These are phyloP conservation scores for Eragrostis tef DNA, from an alignment of 202 grass and related monocot species.

Conservation along the genomic window DNA sequence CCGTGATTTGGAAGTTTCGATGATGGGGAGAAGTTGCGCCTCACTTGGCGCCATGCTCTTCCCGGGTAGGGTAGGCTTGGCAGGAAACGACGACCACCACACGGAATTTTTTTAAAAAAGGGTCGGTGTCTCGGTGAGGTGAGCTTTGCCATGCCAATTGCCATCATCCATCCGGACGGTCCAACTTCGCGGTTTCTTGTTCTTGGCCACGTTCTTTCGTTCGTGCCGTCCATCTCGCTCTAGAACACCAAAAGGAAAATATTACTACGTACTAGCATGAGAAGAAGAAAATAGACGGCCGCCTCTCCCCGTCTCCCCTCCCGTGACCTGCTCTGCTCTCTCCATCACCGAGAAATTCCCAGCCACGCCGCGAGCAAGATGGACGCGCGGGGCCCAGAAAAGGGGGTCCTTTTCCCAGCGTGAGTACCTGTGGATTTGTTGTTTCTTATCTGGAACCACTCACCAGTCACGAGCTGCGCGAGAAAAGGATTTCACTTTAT, in stretches of 20 bases:
- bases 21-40: neutral
- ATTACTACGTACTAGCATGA: too few relatives aligned
- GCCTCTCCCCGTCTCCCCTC: too few relatives aligned
- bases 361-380: neutral
- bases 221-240: neutral
- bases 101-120: neutral
- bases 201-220: constrained; percentile 5
- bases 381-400: neutral
- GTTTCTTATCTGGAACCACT: neutral
- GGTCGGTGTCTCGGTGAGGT: too few relatives aligned
- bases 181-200: neutral
- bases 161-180: too few relatives aligned
- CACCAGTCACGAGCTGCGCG: neutral
- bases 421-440: neutral
- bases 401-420: neutral
- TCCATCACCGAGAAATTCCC: neutral
- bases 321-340: neutral
- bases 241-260: neutral
- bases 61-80: neutral
- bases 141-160: too few relatives aligned
- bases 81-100: neutral
- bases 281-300: neutral
- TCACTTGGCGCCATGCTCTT: neutral
- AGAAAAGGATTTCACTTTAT: neutral
- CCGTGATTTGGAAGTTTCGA: constrained; percentile 4